Base-by-base conservation (phyloP, 2,329 filamentous ascomycete species). In the Aureobasidium uvarum region DNA sequence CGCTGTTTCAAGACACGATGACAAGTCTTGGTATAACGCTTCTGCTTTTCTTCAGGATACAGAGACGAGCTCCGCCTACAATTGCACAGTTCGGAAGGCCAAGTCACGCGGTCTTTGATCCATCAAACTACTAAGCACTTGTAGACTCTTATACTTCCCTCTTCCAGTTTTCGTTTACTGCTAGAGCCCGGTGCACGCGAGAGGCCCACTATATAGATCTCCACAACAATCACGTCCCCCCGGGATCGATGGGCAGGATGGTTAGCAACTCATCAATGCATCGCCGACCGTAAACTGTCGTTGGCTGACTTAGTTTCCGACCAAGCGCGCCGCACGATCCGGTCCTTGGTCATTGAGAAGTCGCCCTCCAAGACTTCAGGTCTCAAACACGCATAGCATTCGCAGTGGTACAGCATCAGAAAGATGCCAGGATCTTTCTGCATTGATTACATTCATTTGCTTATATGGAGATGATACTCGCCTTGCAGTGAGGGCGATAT, bases 1-100 rank as follows among this genome's bases (percentile, higher is more conserved):
- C 23, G 23, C 38, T 39, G 54, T 58, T 58, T 58, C 38, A 43
- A 11, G 23, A 58, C 54, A 58, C 54, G 38, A 45, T 23, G 51
- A 36, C 36, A 56, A 58, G 52, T n/a, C 33, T 55, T 28, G 5
- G 13, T 16, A 39, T 6, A 31, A 11, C 54, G 54, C 38, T 58
- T 20, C 23, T 25, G 13, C 31, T 38, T 58, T 31, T 25, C 23
- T 43, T n/a, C 25, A 31, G 18, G 3, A 11, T 18, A 43, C 1
- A 43, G 38, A 45, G 38, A 45, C 23, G 11, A 31, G 7, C 10
- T 58, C 18, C 54, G 38, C 38, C 13, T 58, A 45, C 16, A 31
- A 10, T 58, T 58, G 38, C 5, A 43, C 38, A 20, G 11, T 5
- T 20, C 7, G 2, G 1, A 20, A n/a, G 10, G 38, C 54, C 54